Evolutionary conservation across 2,329 filamentous ascomycete species (phyloP), one percentile per base, ranked within the genome.

Genomic region (Penicillium psychrosexuale): DNA sequence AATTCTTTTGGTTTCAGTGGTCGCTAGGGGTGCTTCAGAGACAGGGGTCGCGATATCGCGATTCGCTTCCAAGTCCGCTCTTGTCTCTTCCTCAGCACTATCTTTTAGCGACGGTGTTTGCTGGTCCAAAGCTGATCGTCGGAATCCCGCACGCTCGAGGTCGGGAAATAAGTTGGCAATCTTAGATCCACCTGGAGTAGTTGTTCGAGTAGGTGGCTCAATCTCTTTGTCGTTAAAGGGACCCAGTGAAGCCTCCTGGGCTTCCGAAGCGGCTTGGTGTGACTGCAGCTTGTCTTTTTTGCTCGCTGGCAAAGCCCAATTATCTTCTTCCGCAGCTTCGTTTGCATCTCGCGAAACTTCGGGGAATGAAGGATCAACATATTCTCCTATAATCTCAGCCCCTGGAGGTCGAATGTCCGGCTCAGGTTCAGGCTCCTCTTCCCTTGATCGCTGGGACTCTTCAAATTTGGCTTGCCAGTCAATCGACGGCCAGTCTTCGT

Each of bases 1-100:
- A 63, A 75, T 79, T 56, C 80, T 75, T 58, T 75, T 69, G 46
- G 63, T 49, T 52, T 68, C 64, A 37, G 60, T 59, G 40, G 69
- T 60, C 30, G 73, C 56, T 34, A 73, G 63, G 38, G 75, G 73
- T 47, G 78, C 76, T 62, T 79, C 78, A 57, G 70, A 71, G 55
- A 77, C 68, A 58, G 76, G 72, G 57, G 77, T 70, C 59, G 71
- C 77, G 59, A 74, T 77, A 55, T 80, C 77, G 57, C 77, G 74
- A 66, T 75, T 70, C 48, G 65, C 60, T 64, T 62, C 58, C 52
- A 56, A 56, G 39, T 63, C 66, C 59, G 58, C 58, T 58, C 34
- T 51, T 51, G 69, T 67, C 71, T 72, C 67, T 72, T 76, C 68
- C 69, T 74, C 66, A 67, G 69, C 69, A 69, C 73, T 59, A 69